Percentiles rank a stretch among this genome's conserved stretches.
Conservation (phyloP, 805 yeast genomes). For the Ogataea nakhonphanomensis region DNA sequence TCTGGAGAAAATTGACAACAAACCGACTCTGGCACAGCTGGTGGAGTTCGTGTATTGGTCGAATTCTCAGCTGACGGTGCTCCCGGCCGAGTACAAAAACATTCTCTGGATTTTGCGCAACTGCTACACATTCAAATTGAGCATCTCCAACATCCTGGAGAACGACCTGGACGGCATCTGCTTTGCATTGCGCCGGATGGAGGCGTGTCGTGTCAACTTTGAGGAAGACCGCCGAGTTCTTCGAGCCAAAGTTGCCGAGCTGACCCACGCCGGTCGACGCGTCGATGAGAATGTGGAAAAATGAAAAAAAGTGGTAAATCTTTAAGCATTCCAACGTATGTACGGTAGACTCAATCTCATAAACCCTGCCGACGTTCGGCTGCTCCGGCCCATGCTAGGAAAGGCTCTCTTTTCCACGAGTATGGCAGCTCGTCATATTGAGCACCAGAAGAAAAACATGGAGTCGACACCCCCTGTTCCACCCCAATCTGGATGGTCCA, state of each 20-base stretch:
- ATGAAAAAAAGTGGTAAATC: constrained; percentile 8
- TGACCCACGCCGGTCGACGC: constrained; percentile 10
- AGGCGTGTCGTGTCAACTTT: constrained; percentile 38
- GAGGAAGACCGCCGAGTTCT: constrained; percentile 12
- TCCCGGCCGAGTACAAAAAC: constrained; percentile 17
- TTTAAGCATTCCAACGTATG: constrained; percentile 1
- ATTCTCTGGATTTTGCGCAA: constrained; percentile 14
- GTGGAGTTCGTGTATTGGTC: constrained; percentile 15
- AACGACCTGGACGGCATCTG: constrained; percentile 26
- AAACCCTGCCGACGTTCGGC: not conserved
- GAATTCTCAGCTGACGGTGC: constrained; percentile 12
- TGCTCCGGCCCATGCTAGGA: not conserved
- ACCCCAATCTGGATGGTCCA: constrained; percentile 24
- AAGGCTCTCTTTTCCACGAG: not conserved
- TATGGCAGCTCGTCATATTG: not conserved
- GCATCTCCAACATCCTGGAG: constrained; percentile 6
- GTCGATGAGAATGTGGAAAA: constrained; percentile 1
- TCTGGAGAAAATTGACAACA: constrained; percentile 6
- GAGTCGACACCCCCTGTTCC: constrained; percentile 9
- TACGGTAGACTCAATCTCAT: constrained; percentile 1
- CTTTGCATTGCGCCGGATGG: constrained; percentile 45
- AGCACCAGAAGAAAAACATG: constrained; percentile 2
- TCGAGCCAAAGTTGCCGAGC: constrained; percentile 33
- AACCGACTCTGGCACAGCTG: constrained; percentile 14
- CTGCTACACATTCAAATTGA: constrained; percentile 11